phyloP scores from a whole-genome alignment of 768 basidiomycete species.

The Galerina marginata region DNA sequence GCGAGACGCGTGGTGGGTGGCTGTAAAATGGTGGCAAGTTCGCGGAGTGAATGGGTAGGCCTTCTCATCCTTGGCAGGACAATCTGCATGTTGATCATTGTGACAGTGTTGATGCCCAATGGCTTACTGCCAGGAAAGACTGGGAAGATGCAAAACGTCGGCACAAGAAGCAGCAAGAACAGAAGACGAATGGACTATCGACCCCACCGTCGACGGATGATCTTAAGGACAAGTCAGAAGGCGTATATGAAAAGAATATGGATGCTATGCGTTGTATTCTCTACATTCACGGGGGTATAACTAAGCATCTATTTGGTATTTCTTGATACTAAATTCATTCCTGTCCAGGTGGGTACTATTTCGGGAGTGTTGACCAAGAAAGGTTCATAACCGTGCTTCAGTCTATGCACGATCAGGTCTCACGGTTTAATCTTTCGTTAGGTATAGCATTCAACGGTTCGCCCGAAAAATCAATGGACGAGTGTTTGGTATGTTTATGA shows the following conservation, averaged over 20 bases:
- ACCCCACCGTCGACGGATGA: neutral
- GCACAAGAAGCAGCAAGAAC: slow-evolving; percentile 52
- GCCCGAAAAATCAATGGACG: slow-evolving; percentile 94
- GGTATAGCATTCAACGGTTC: slow-evolving; percentile 79
- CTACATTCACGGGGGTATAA: slow-evolving; percentile 76
- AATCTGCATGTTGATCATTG: slow-evolving; percentile 7
- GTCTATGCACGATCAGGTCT: neutral
- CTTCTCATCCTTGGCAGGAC: slow-evolving; percentile 1
- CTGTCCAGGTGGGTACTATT: slow-evolving; percentile 76
- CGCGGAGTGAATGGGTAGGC: slow-evolving; percentile 78
- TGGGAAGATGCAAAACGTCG: slow-evolving; percentile 71
- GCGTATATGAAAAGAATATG: slow-evolving; percentile 70
- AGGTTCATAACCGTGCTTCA: slow-evolving; percentile 41
- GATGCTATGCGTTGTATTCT: slow-evolving; percentile 86
- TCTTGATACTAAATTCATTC: neutral
- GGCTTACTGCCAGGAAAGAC: slow-evolving; percentile 87
- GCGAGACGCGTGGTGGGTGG: slow-evolving; percentile 81
- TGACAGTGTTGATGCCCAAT: slow-evolving; percentile 76
- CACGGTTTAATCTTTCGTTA: slow-evolving; percentile 26
- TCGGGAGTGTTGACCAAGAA: slow-evolving; percentile 81
- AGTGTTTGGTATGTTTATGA: slow-evolving; percentile 65
- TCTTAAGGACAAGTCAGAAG: slow-evolving; percentile 28
- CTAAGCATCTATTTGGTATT: neutral
- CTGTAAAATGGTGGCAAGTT: slow-evolving; percentile 97
- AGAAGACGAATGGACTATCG: slow-evolving; percentile 11